These are phyloP conservation scores for Ophiostoma pallidulum DNA, from an alignment of 2,329 filamentous ascomycete genomes.

Conservation along the genomic window DNA sequence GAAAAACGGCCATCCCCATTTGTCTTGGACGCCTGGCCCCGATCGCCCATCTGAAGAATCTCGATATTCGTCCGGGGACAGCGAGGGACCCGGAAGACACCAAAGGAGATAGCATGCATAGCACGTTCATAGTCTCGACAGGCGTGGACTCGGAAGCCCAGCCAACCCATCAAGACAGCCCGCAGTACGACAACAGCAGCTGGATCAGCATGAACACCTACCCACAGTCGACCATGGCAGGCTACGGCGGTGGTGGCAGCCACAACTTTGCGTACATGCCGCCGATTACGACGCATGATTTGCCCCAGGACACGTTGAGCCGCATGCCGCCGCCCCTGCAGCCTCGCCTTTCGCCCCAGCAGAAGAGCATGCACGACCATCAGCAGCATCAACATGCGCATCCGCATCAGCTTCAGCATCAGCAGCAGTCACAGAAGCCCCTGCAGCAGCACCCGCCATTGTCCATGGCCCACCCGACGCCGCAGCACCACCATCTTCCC, in stretches of 20 bases:
- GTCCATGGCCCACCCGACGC: constrained; percentile 23
- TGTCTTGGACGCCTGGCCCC: no score
- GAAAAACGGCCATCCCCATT: no score
- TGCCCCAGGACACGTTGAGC: constrained; percentile 41
- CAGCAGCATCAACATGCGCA: constrained; percentile 7
- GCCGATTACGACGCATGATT: constrained; percentile 33
- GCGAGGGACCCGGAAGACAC: neutral
- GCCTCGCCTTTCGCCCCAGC: constrained; percentile 26
- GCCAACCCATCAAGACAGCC: constrained; percentile 33
- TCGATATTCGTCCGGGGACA: no score
- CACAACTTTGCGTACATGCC: constrained; percentile 51
- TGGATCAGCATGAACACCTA: constrained; percentile 54
- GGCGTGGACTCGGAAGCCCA: constrained; percentile 39
- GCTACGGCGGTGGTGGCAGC: constrained; percentile 51
- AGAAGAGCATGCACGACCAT: constrained; percentile 4
- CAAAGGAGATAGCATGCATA: constrained; percentile 30
- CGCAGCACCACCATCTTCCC: constrained; percentile 32
- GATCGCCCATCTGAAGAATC: no score
- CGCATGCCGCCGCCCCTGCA: constrained; percentile 45
- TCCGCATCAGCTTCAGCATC: constrained; percentile 6
- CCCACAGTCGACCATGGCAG: constrained; percentile 59
- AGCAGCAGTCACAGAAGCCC: neutral
- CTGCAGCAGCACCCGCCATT: constrained; percentile 2
- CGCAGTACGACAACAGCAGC: constrained; percentile 28
- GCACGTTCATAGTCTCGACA: constrained; percentile 34